phyloP scores from a whole-genome alignment of 108 stramenopile genomes.

The Skeletonema tropicum region DNA sequence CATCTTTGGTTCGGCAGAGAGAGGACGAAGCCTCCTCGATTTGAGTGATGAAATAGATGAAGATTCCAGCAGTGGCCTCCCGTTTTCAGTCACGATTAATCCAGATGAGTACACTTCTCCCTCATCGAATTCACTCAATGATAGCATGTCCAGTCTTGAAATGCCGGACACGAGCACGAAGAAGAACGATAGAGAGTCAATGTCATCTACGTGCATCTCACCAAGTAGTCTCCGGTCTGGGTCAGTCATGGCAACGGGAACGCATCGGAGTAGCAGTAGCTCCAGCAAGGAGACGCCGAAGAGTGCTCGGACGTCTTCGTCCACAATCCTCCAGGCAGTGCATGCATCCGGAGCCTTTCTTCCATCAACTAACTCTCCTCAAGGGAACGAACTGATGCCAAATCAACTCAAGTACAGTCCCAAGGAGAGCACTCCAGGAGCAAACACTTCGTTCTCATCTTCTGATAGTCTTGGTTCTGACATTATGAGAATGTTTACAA shows the following conservation, averaged over 20 bases:
- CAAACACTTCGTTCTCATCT: constrained; percentile 22
- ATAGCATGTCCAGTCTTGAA: constrained; percentile 10
- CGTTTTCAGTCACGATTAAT: constrained; percentile 38
- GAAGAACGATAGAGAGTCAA: constrained; percentile 23
- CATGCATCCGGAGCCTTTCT: constrained; percentile 45
- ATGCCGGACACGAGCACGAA: neutral
- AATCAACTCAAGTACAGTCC: constrained; percentile 50
- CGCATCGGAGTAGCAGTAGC: neutral
- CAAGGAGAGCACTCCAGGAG: constrained; percentile 10
- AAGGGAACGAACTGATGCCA: constrained; percentile 16
- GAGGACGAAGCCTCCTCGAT: constrained; percentile 35
- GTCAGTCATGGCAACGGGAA: neutral
- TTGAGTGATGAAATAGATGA: constrained; percentile 12
- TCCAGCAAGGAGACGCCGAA: constrained; percentile 44
- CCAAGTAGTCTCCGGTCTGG: constrained; percentile 32
- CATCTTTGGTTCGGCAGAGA: constrained; percentile 27
- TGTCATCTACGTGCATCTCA: constrained; percentile 43
- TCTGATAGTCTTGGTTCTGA: constrained; percentile 29
- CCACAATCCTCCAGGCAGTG: constrained; percentile 41
- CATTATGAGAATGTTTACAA: constrained; percentile 36
- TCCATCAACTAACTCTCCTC: constrained; percentile 17
- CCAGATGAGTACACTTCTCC: constrained; percentile 44
- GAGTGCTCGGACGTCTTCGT: constrained; percentile 45
- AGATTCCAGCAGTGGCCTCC: constrained; percentile 18
- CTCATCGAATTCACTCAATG: constrained; percentile 19